A percentile compares a stretch with the other conserved stretches of the same genome.
phyloP scores from a whole-genome alignment of 768 basidiomycete species.

The Psilocybe subaeruginosa region DNA sequence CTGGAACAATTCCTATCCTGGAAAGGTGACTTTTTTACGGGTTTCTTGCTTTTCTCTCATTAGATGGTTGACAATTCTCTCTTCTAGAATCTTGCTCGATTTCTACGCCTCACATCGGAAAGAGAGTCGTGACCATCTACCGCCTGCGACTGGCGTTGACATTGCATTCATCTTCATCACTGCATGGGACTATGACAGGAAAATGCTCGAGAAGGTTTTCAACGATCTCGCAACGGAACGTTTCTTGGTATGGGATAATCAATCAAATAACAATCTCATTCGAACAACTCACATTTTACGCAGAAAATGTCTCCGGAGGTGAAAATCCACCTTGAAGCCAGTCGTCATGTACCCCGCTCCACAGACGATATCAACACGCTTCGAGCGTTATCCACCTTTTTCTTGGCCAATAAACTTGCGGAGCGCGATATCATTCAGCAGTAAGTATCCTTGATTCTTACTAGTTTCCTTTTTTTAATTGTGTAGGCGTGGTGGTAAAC shows the following conservation, averaged over 20 bases:
- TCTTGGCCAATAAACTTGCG: neutral
- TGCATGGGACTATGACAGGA: conserved; percentile 17
- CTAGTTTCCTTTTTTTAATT: neutral
- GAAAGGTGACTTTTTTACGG: neutral
- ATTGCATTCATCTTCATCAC: conserved; percentile 17
- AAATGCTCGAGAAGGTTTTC: conserved; percentile 12
- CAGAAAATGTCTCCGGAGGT: conserved; percentile 1
- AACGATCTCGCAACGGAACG: neutral
- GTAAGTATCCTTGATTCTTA: neutral
- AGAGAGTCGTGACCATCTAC: conserved; percentile 3
- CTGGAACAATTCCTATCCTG: neutral
- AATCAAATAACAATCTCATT: neutral
- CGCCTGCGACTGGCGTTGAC: conserved; percentile 11
- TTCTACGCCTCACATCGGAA: neutral
- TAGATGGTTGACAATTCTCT: neutral
- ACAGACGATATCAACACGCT: conserved; percentile 5
- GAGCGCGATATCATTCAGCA: conserved; percentile 9
- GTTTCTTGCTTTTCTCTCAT: no score
- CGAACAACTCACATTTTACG: neutral
- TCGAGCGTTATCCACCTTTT: neutral
- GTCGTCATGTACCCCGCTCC: neutral
- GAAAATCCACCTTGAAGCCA: neutral
- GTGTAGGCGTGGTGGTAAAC: neutral
- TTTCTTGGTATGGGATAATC: conserved; percentile 11
- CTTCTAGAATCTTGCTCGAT: neutral